Conservation (phyloP, 2,329 filamentous ascomycete genomes). For the Penicillium sp. region DNA sequence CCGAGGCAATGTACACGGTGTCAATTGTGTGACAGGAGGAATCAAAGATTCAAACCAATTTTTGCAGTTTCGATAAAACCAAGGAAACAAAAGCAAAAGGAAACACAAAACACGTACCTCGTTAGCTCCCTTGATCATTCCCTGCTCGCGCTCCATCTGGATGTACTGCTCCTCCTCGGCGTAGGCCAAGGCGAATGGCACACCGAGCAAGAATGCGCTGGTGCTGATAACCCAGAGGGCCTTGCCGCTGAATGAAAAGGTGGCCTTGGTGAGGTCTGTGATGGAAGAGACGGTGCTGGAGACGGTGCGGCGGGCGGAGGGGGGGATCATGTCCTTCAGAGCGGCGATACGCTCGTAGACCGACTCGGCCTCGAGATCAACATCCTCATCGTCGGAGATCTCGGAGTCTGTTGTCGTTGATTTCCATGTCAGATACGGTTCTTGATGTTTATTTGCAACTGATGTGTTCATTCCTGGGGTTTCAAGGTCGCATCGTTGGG, state of each 20-base stretch:
- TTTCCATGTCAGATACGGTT: constrained; percentile 15
- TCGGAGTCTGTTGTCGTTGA: constrained; percentile 62
- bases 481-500: constrained; percentile 7
- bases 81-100: background rate
- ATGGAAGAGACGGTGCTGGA: constrained; percentile 54
- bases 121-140: constrained; percentile 87
- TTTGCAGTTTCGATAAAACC: background rate
- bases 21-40: background rate
- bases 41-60: background rate
- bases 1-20: constrained; percentile 5
- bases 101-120: constrained; percentile 55
- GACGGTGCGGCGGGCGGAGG: constrained; percentile 67
- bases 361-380: constrained; percentile 55
- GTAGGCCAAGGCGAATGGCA: constrained; percentile 89
- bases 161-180: constrained; percentile 94
- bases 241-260: constrained; percentile 70
- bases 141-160: constrained; percentile 97
- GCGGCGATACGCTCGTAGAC: constrained; percentile 69
- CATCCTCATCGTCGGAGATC: constrained; percentile 77
- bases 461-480: constrained; percentile 4
- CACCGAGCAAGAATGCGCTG: constrained; percentile 81
- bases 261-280: constrained; percentile 46
- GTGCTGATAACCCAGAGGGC: constrained; percentile 88
- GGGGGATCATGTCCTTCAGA: constrained; percentile 72
- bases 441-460: constrained; percentile 8